Percentiles rank a stretch among this genome's conserved stretches.
Conservation (phyloP, 306 rosid species). For the Dalbergia cultrata region DNA sequence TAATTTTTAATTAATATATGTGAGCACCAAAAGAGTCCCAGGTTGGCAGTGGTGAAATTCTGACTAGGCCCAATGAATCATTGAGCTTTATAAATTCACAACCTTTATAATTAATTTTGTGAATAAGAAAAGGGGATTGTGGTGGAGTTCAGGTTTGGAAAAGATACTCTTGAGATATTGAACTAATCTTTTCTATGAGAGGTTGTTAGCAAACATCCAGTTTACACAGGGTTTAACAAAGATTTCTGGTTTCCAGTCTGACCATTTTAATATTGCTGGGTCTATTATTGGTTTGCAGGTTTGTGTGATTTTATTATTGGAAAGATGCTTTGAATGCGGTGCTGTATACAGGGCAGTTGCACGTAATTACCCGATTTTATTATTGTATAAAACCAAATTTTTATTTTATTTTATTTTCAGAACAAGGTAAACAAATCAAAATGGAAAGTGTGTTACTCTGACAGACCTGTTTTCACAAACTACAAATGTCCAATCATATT, state of each 20-base stretch:
- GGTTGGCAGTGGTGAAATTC: conserved; percentile 90
- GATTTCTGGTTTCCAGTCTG: conserved; percentile 59
- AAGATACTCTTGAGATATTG: conserved; percentile 55
- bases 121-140: conserved; percentile 50
- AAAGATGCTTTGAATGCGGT: conserved; percentile 81
- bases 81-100: conserved; percentile 62
- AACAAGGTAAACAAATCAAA: conserved; percentile 38
- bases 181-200: conserved; percentile 48
- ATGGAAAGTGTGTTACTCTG: conserved; percentile 55
- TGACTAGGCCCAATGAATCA: conserved; percentile 95
- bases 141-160: conserved; percentile 94
- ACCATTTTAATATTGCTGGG: conserved; percentile 49
- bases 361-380: conserved; percentile 40
- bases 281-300: conserved; percentile 71
- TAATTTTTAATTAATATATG: background rate
- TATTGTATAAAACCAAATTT: conserved; percentile 18
- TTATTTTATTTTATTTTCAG: background rate
- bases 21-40: conserved; percentile 73
- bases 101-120: conserved; percentile 52
- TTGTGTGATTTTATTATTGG: conserved; percentile 62
- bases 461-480: conserved; percentile 69
- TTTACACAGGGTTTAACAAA: conserved; percentile 65
- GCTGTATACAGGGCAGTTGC: conserved; percentile 59
- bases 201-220: conserved; percentile 70
- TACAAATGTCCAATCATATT: conserved; percentile 63